Evolutionary conservation across 306 rosid species (phyloP).

Genomic region (Cucumis hystrix): DNA sequence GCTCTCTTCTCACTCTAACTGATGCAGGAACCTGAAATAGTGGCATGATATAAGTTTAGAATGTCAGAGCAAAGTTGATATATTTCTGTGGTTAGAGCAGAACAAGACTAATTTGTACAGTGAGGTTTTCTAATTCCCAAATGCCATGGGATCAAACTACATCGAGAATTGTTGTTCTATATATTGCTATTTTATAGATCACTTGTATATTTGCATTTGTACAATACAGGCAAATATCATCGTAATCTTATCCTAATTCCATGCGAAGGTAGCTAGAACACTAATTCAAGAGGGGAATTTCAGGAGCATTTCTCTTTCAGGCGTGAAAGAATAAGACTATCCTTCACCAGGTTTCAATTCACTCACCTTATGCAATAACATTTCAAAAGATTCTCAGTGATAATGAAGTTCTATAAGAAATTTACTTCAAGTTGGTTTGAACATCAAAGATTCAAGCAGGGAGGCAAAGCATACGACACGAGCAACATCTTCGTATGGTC

Average conservation of each 20-base stretch:
- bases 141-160: background rate
- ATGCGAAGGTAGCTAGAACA: background rate
- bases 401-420: background rate
- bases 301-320: background rate
- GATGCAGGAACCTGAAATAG: conserved; percentile 83
- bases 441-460: background rate
- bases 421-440: background rate
- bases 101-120: background rate
- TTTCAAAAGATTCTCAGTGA: background rate
- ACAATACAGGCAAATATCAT: background rate
- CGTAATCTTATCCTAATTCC: background rate
- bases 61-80: background rate
- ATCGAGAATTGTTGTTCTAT: background rate
- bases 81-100: background rate
- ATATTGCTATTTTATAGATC: background rate
- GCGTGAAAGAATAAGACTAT: background rate
- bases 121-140: background rate
- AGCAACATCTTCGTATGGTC: background rate
- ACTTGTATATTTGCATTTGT: background rate
- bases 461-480: background rate
- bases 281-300: background rate
- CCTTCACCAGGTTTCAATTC: background rate
- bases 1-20: conserved; percentile 91
- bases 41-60: background rate
- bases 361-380: background rate